Conservation (phyloP, 208 protist species). For the Wallacemonas sp. region DNA sequence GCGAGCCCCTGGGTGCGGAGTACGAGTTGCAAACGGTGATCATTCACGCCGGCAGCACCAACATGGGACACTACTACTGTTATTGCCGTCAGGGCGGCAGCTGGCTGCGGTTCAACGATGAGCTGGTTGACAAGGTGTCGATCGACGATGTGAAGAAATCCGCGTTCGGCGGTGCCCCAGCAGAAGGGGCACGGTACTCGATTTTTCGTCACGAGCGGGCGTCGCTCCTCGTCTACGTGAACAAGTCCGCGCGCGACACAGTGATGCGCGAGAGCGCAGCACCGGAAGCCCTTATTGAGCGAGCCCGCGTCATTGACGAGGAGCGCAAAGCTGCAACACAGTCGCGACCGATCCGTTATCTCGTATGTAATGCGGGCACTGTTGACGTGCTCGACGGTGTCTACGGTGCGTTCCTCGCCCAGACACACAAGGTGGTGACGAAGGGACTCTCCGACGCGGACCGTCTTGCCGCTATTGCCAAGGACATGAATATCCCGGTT, state of each 20-base stretch:
- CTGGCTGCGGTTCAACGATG: slow-evolving; percentile 84
- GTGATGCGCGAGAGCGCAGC: slow-evolving; percentile 30
- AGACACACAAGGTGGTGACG: slow-evolving; percentile 19
- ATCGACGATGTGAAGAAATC: slow-evolving; percentile 43
- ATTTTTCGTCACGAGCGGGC: slow-evolving; percentile 65
- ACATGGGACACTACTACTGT: slow-evolving; percentile 88
- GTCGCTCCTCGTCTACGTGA: slow-evolving; percentile 74
- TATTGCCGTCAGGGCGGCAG: slow-evolving; percentile 61
- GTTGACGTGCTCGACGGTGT: slow-evolving; percentile 50
- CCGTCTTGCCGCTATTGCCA: slow-evolving; percentile 23
- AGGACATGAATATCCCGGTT: slow-evolving; percentile 21
- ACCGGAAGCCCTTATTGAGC: slow-evolving; percentile 24
- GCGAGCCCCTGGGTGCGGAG: slow-evolving; percentile 12
- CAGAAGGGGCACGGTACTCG: slow-evolving; percentile 18
- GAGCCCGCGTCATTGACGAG: slow-evolving; percentile 34
- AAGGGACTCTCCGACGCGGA: slow-evolving; percentile 13
- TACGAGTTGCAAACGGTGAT: slow-evolving; percentile 86
- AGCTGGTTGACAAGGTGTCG: slow-evolving; percentile 45
- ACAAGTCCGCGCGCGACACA: slow-evolving; percentile 24
- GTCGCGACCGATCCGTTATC: slow-evolving; percentile 24
- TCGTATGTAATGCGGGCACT: slow-evolving; percentile 28
- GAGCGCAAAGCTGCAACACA: slow-evolving; percentile 19
- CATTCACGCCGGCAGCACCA: slow-evolving; percentile 75
- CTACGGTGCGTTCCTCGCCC: slow-evolving; percentile 11
- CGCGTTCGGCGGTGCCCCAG: slow-evolving; percentile 50